A percentile compares a stretch with the other conserved stretches of the same genome.
phyloP scores from a whole-genome alignment of 352 stramenopile species.

The Phytophthora tentaculata region DNA sequence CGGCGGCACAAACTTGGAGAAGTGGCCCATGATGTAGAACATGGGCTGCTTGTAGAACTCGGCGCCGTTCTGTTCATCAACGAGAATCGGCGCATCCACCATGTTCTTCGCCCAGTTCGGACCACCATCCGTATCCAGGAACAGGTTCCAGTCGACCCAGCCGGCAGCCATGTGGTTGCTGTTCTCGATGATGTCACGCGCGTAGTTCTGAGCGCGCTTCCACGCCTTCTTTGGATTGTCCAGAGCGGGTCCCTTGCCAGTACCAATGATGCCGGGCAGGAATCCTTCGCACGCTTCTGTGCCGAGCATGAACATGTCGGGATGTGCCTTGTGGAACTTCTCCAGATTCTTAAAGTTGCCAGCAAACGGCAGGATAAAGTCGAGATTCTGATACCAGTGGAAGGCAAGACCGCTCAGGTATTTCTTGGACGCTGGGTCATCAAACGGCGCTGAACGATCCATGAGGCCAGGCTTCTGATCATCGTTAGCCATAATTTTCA shows the following conservation, averaged over 20 bases:
- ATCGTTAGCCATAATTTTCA: slow-evolving; percentile 80
- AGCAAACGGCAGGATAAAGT: slow-evolving; percentile 38
- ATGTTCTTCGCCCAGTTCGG: slow-evolving; percentile 79
- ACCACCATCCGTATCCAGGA: slow-evolving; percentile 66
- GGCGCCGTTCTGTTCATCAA: slow-evolving; percentile 50
- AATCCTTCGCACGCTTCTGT: slow-evolving; percentile 81
- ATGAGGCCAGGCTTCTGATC: slow-evolving; percentile 71
- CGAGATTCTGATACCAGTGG: slow-evolving; percentile 76
- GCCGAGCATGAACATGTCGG: slow-evolving; percentile 79
- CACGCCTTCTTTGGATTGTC: slow-evolving; percentile 44
- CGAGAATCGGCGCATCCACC: slow-evolving; percentile 75
- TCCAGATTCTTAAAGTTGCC: slow-evolving; percentile 54
- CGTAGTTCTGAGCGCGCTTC: slow-evolving; percentile 75
- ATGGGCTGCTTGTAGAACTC: slow-evolving; percentile 86
- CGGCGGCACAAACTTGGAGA: slow-evolving; percentile 52
- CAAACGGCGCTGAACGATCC: slow-evolving; percentile 40
- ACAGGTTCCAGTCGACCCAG: slow-evolving; percentile 91
- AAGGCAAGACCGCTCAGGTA: slow-evolving; percentile 81
- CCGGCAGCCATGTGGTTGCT: slow-evolving; percentile 71
- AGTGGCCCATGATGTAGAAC: slow-evolving; percentile 57
- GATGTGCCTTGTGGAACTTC: slow-evolving; percentile 53
- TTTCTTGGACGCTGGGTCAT: slow-evolving; percentile 42
- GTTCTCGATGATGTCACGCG: slow-evolving; percentile 87
- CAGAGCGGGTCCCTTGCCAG: slow-evolving; percentile 47
- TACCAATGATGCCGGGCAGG: slow-evolving; percentile 50